These are phyloP conservation scores for Xylaria grammica DNA, from an alignment of 495 filamentous ascomycete species.

Conservation along the genomic window DNA sequence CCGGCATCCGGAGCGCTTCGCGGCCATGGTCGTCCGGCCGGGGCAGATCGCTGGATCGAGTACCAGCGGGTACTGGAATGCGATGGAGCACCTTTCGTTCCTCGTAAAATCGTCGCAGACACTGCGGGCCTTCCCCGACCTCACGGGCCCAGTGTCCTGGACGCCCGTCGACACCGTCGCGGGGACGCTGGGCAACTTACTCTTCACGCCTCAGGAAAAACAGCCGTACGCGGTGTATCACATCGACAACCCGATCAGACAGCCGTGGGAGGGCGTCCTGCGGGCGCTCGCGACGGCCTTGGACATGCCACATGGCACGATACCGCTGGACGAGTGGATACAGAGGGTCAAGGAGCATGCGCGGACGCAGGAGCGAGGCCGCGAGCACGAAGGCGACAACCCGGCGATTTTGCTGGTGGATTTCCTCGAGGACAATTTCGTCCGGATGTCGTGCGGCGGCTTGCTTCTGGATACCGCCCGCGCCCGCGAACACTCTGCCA, in stretches of 20 bases:
- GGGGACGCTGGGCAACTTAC: slow-evolving; percentile 33
- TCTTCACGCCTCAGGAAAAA: slow-evolving; percentile 37
- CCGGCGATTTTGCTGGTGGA: slow-evolving; percentile 52
- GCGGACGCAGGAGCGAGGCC: too few relatives aligned
- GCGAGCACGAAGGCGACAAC: slow-evolving; percentile 49
- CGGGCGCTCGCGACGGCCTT: slow-evolving; percentile 52
- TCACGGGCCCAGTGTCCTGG: slow-evolving; percentile 54
- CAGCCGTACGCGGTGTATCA: too few relatives aligned
- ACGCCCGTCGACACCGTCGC: slow-evolving; percentile 55
- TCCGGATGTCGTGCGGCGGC: slow-evolving; percentile 60
- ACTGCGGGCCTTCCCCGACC: slow-evolving; percentile 48
- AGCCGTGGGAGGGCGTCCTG: slow-evolving; percentile 54
- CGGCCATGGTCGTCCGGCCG: slow-evolving; percentile 46
- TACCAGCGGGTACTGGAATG: slow-evolving; percentile 59
- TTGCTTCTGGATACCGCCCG: slow-evolving; percentile 51
- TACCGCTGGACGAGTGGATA: slow-evolving; percentile 58
- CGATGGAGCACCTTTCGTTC: slow-evolving; percentile 53
- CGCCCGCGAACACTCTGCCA: slow-evolving; percentile 47
- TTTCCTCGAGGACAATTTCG: slow-evolving; percentile 57
- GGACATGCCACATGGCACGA: slow-evolving; percentile 44
- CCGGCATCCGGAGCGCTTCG: slow-evolving; percentile 40
- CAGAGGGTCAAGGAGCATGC: too few relatives aligned
- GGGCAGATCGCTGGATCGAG: slow-evolving; percentile 59
- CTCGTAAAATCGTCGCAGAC: slow-evolving; percentile 59
- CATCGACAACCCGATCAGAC: slow-evolving; percentile 59